Evolutionary conservation across 305 asterid species (phyloP), one percentile per base, ranked within the genome.

Genomic region (Petunia hybrid): DNA sequence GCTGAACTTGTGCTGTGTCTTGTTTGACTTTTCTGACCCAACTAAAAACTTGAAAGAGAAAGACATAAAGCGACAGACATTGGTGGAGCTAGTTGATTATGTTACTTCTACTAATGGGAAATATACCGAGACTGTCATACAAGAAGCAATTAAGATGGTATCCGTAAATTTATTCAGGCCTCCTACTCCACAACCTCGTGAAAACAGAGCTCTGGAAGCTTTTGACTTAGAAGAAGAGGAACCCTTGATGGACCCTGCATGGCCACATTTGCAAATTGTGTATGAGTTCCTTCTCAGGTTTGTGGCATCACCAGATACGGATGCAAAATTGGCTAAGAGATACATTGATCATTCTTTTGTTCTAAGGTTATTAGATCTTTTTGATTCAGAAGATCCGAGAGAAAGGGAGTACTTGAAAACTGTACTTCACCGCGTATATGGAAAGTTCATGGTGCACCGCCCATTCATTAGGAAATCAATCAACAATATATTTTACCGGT

Each of bases 151-250:
- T 42, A 89, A 84, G 79, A 91, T 90, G 95, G 84, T 90, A 7
- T 84, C 89, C 36, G 71, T 85, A 31, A 91, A 91, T 80, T 83
- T 91, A 78, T 90, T 90, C 70, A 78, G 92, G 38, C 64, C 90
- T 46, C 85, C 85, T 1, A 82, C 89, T 74, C 86, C 84, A 6
- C 79, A 91, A 22, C 85, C 88, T 74, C 85, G 86, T 0, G 91
- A 86, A 45, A 78, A 77, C 77, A 92, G 89, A 85, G 86, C 87
- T 66, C 73, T 89, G n/a, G 97, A 92, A 86, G 95, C 84, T 46
- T 84, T 91, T 87, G 97, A 93, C 81, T 59, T 90, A 89, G 95
- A 88, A 81, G 93, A 91, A 5, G 95, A 89, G 22, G 92, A 91
- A 81, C 92, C 86, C 4, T 63, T 76, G 41, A 61, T 87, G 85